These are phyloP conservation scores for Rhizophagus clarus DNA, from an alignment of 192 early-diverging fungal genomes.

Conservation along the genomic window DNA sequence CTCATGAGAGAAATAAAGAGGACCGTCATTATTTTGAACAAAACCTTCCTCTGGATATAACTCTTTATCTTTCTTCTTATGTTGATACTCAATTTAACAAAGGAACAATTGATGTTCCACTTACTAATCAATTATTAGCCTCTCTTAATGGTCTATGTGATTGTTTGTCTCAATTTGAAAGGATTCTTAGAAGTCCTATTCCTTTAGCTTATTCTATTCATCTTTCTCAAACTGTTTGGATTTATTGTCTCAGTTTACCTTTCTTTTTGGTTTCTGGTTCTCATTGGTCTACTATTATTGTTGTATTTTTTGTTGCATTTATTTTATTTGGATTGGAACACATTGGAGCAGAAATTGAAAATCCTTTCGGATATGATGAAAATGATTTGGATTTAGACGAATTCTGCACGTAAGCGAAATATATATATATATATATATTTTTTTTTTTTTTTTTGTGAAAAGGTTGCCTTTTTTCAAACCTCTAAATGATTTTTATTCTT, in stretches of 20 bases:
- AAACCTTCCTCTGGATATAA: slow-evolving; percentile 62
- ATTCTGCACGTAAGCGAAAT: slow-evolving; percentile 52
- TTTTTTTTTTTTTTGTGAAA: background rate
- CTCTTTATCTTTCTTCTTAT: slow-evolving; percentile 65
- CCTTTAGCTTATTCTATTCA: slow-evolving; percentile 89
- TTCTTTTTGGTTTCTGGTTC: slow-evolving; percentile 69
- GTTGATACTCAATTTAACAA: slow-evolving; percentile 39
- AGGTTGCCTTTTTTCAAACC: background rate
- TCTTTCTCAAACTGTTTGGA: slow-evolving; percentile 77
- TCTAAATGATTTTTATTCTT: background rate
- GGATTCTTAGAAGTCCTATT: slow-evolving; percentile 85
- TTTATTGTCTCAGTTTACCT: slow-evolving; percentile 78
- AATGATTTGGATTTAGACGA: slow-evolving; percentile 71
- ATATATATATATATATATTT: too few species aligned
- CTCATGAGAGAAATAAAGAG: slow-evolving; percentile 33
- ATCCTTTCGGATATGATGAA: slow-evolving; percentile 83
- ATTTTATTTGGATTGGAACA: slow-evolving; percentile 82
- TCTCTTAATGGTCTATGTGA: slow-evolving; percentile 54
- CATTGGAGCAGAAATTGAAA: slow-evolving; percentile 91
- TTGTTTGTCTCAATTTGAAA: slow-evolving; percentile 73
- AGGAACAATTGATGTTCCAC: slow-evolving; percentile 48
- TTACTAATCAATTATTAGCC: slow-evolving; percentile 51
- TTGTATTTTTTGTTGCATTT: slow-evolving; percentile 70
- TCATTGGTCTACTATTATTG: slow-evolving; percentile 63
- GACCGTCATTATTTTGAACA: slow-evolving; percentile 23